phyloP scores from a whole-genome alignment of 495 filamentous ascomycete genomes.

The Neurospora africana region DNA sequence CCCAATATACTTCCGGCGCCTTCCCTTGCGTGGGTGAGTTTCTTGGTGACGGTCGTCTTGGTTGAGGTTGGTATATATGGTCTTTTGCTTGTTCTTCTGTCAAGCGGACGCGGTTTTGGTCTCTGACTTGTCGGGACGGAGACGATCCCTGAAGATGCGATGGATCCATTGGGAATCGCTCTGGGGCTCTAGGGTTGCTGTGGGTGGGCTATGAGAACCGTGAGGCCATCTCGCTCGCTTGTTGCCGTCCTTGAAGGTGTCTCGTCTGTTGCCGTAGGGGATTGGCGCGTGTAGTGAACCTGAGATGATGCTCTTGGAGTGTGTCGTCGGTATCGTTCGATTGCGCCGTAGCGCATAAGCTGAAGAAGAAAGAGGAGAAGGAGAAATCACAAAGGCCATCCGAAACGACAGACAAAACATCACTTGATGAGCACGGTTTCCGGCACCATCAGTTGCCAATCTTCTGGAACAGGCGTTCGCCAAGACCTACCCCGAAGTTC shows the following conservation, averaged over 20 bases:
- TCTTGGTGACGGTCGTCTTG: not conserved
- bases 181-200: not conserved
- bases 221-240: conserved; percentile 15
- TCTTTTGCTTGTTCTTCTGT: conserved; percentile 13
- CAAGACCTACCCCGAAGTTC: conserved; percentile 6
- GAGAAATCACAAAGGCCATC: not conserved
- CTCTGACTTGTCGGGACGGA: not conserved
- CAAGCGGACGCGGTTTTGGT: conserved; percentile 16
- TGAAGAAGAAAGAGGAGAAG: conserved; percentile 1
- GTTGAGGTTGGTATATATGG: conserved; percentile 2
- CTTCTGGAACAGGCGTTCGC: conserved; percentile 1
- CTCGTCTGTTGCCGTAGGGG: not conserved
- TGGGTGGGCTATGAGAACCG: conserved; percentile 8
- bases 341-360: conserved; percentile 9
- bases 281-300: not conserved
- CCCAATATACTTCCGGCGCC: conserved; percentile 20
- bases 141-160: conserved; percentile 14
- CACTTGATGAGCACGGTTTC: not conserved
- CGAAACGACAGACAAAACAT: not conserved
- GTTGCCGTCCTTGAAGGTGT: not conserved
- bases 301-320: not conserved
- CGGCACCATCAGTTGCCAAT: not conserved
- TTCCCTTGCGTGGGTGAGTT: not conserved
- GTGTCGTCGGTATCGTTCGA: not conserved
- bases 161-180: conserved; percentile 11